Percentiles rank a stretch among this genome's conserved stretches.
Evolutionary conservation across 495 filamentous ascomycete genomes (phyloP).

Genomic region (Lasiosphaeria miniovina): DNA sequence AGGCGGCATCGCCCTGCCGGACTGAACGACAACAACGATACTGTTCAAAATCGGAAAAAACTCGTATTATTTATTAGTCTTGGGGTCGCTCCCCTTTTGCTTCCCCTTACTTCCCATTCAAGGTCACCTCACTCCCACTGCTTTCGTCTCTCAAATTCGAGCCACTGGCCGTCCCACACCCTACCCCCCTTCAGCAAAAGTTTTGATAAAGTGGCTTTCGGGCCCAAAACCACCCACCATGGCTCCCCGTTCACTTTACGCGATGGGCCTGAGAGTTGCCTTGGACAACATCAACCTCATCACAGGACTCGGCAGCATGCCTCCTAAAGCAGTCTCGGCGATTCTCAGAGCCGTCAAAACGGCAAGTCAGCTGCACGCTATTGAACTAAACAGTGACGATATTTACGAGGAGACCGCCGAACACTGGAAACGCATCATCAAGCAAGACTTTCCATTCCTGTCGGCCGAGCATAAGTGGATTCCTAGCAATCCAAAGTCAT

Average conservation of each 20-base stretch:
- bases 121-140: no score
- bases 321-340: slow-evolving; percentile 5
- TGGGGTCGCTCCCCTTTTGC: no score
- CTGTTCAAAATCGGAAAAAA: no score
- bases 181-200: not conserved
- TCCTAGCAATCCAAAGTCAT: slow-evolving; percentile 32
- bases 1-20: no score
- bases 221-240: slow-evolving; percentile 11
- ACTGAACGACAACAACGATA: no score
- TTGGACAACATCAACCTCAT: slow-evolving; percentile 26
- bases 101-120: no score
- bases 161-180: not conserved
- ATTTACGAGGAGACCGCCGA: slow-evolving; percentile 30
- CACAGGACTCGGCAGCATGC: slow-evolving; percentile 15
- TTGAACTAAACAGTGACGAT: slow-evolving; percentile 35
- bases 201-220: not conserved
- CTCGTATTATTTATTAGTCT: no score
- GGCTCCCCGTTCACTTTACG: slow-evolving; percentile 34
- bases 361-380: slow-evolving; percentile 31
- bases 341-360: slow-evolving; percentile 33
- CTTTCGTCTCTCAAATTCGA: no score
- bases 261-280: slow-evolving; percentile 30
- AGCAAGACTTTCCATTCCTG: slow-evolving; percentile 29
- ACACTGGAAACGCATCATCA: slow-evolving; percentile 41
- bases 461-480: slow-evolving; percentile 21